Evolutionary conservation across 73 alveolate genomes (phyloP), one percentile per base, ranked within the genome.

Genomic region (Blepharisma japonicum): DNA sequence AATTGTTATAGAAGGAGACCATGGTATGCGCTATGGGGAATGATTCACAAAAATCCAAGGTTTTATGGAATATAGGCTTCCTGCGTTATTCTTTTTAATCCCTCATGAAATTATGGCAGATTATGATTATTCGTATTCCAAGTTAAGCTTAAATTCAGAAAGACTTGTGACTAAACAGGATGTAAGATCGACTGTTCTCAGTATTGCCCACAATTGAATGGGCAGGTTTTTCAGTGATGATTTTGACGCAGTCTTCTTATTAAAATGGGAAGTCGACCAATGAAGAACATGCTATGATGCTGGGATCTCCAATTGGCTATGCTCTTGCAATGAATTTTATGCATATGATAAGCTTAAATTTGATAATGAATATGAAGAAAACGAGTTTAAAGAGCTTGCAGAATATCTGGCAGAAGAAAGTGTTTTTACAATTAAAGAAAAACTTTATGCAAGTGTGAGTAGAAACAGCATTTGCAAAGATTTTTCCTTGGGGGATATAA

Each of bases 1-100:
- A n/a, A 61, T 61, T 5, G 14, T 61, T 0, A 14, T 61, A 1
- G 47, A 61, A 9, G 74, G 47, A 9, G 74, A 61, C 23, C 74
- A 61, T 25, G 74, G 74, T 14, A 61, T 61, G 74, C 14, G 74
- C 14, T 61, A 61, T 61, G 74, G 74, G 5, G 23, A 61, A 8
- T 61, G 74, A 39, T 61, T 20, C 23, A n/a, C 14, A 25, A 39
- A 61, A 9, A 61, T 61, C 23, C 47, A 61, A 5, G 74, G 47
- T n/a, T 61, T 14, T 61, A n/a, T 14, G 47, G 74, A 61, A 61
- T 14, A 61, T 61, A 61, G 23, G 5, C 74, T 61, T 5, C 74
- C 74, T 61, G 74, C 74, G 2, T 61, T 61, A 14, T 61, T 61
- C 5, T 61, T 61, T 8, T 20, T 61, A 25, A 39, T 39, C 5